Conservation (phyloP, 495 filamentous ascomycete genomes). For the Penicillium ochrochloron region DNA sequence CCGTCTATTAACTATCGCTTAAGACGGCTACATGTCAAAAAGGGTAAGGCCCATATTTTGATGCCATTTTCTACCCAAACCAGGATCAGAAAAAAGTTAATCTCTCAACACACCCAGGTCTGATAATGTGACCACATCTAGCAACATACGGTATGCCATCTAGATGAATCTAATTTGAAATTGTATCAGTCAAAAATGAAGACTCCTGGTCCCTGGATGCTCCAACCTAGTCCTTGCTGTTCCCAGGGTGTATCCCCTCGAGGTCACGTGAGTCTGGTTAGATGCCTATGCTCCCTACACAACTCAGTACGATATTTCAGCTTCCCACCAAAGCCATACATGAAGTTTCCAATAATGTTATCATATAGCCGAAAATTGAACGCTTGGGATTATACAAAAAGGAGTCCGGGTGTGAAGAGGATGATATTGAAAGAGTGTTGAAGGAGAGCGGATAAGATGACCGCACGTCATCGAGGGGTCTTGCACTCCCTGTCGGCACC, state of each 20-base stretch:
- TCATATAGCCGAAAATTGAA: background rate
- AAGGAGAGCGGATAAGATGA: background rate
- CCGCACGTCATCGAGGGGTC: constrained; percentile 33
- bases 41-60: too few relatives aligned
- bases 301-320: background rate
- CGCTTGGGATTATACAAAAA: too few relatives aligned
- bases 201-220: constrained; percentile 32
- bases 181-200: constrained; percentile 24
- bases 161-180: too few relatives aligned
- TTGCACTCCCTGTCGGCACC: constrained; percentile 12
- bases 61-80: too few relatives aligned
- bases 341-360: background rate
- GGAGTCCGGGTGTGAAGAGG: background rate
- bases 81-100: too few relatives aligned
- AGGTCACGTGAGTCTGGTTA: background rate
- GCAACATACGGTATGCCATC: too few relatives aligned
- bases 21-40: too few relatives aligned
- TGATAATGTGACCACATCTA: too few relatives aligned
- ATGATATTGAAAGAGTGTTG: background rate
- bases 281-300: background rate
- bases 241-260: constrained; percentile 9
- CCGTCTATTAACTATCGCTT: too few relatives aligned
- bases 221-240: constrained; percentile 16
- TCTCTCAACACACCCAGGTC: too few relatives aligned
- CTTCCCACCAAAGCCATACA: background rate